phyloP scores from a whole-genome alignment of 257 asterid species.

The Scutellaria minor region DNA sequence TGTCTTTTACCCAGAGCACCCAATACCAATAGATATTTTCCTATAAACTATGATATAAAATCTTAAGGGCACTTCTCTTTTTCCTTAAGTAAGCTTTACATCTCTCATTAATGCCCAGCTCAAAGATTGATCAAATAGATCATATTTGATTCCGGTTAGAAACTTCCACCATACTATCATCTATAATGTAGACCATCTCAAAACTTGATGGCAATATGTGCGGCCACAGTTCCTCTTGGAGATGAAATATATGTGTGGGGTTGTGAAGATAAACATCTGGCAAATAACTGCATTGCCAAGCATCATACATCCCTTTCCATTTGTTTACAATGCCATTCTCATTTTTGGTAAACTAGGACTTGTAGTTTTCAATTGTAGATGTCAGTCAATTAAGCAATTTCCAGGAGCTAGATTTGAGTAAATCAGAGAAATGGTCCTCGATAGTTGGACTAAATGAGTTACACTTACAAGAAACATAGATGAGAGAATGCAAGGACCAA shows the following conservation, averaged over 20 bases:
- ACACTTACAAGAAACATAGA: background rate
- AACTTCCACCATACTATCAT: background rate
- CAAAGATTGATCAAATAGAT: background rate
- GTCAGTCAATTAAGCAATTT: too few species aligned
- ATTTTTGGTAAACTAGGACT: too few species aligned
- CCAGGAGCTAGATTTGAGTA: too few species aligned
- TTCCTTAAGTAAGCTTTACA: background rate
- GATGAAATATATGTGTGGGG: too few species aligned
- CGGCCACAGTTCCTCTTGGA: background rate
- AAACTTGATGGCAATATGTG: background rate
- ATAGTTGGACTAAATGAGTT: background rate
- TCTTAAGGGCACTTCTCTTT: constrained; percentile 2
- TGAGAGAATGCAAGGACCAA: too few species aligned
- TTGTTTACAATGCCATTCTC: too few species aligned
- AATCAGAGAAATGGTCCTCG: background rate
- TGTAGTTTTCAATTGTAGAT: too few species aligned
- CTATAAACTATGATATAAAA: background rate
- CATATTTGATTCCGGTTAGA: background rate
- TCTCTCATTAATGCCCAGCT: background rate
- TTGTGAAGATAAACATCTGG: too few species aligned
- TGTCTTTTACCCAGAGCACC: too few species aligned
- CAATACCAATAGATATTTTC: too few species aligned
- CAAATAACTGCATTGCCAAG: too few species aligned
- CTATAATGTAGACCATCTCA: background rate
- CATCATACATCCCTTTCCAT: too few species aligned